Base-by-base conservation (phyloP, 2,329 filamentous ascomycete genomes). In the Stachybotrys chartarum region DNA sequence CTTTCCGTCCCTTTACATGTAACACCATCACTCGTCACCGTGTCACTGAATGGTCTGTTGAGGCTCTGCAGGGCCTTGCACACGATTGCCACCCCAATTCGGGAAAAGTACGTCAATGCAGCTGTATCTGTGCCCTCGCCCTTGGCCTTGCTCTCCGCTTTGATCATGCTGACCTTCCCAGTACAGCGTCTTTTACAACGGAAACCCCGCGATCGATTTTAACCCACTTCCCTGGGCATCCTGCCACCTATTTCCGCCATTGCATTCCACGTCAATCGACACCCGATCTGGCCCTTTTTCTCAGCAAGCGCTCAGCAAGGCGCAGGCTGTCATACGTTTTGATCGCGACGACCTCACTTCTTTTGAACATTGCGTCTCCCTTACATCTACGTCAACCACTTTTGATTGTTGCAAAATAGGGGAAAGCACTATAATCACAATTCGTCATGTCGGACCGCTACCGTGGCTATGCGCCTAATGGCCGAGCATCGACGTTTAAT, bases 391-490 rank as follows among this genome's bases (percentile, higher is more conserved):
- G 35, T 42, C 8, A 14, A 42, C 17, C 1, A 2, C 17, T 7
- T 50, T 30, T 12, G 16, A 24, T 50, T 50, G 14, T 30, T 30
- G 18, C 7, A n/a, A n/a, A n/a, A 30, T 17, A 12, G 17, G 24
- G 16, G 14, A 12, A 50, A 30, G 5, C 17, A 12, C 18, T 7
- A 14, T 14, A 42, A 42, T 10, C n/a, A 12, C n/a, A 8, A 62
- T 66, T 53, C 44, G n/a, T 58, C 48, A 82, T 82, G 79, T 65
- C 73, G 53, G 77, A 80, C 64, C 75, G 77, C 59, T 76, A 78
- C 64, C 73, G 65, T 56, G 61, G 69, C 56, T 71, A 75, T 54
- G 55, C 67, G 53, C 67, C 70, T 52, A 68, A 75, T 57, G 72
- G 73, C 56, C 73, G 78, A 58, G 75, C 79, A 55, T 72, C 72